A percentile compares a stretch with the other conserved stretches of the same genome.
phyloP scores from a whole-genome alignment of 768 basidiomycete species.

The Tylopilus plumbeoviolaceoides region DNA sequence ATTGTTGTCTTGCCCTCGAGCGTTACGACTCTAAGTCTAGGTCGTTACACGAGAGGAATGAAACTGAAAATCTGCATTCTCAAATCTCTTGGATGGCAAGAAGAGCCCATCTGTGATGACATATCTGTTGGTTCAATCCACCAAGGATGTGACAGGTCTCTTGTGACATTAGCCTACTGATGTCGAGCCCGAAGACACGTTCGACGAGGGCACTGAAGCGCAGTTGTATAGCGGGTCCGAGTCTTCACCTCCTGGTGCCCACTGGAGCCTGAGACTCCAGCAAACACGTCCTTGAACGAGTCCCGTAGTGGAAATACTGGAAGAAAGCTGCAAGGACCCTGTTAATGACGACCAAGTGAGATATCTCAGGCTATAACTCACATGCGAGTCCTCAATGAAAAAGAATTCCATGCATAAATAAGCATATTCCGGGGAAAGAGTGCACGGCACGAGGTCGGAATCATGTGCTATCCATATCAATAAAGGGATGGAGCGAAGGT shows the following conservation, averaged over 20 bases:
- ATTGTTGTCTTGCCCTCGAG: too few relatives aligned
- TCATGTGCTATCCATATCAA: slow-evolving; percentile 36
- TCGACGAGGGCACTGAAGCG: background rate
- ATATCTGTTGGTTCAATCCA: slow-evolving; percentile 18
- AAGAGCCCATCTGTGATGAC: background rate
- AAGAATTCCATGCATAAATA: too few relatives aligned
- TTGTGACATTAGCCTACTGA: background rate
- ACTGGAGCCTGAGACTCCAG: slow-evolving; percentile 46
- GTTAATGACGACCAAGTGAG: background rate
- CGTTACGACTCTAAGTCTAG: too few relatives aligned
- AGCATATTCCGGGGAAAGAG: too few relatives aligned
- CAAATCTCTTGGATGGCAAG: slow-evolving; percentile 20
- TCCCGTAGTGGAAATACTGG: background rate
- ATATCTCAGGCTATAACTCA: slow-evolving; percentile 19
- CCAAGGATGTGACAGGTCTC: slow-evolving; percentile 15
- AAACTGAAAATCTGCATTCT: too few relatives aligned
- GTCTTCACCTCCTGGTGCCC: slow-evolving; percentile 50
- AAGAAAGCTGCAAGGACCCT: slow-evolving; percentile 7
- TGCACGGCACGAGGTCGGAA: slow-evolving; percentile 23
- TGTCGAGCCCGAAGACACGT: background rate
- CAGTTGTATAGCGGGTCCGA: slow-evolving; percentile 19
- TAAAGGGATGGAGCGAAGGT: slow-evolving; percentile 36
- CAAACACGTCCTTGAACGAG: slow-evolving; percentile 32
- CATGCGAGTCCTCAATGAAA: slow-evolving; percentile 38
- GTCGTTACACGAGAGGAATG: too few relatives aligned